Evolutionary conservation across 2,329 filamentous ascomycete species (phyloP).

Genomic region (Aspergillus cejpii): DNA sequence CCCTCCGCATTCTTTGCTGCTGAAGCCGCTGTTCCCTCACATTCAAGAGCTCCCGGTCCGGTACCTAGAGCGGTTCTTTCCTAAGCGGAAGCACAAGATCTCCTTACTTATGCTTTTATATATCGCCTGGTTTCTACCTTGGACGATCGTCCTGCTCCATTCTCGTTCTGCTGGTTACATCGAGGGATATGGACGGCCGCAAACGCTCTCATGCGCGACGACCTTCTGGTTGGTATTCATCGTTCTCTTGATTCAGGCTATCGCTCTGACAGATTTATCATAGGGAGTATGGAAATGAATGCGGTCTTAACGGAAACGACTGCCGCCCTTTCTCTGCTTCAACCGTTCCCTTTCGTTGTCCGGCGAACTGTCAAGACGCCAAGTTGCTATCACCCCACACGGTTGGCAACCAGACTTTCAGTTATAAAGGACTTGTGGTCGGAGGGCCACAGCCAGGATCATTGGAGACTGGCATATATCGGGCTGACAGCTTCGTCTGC

Average conservation of each 20-base stretch:
- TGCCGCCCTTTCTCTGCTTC: constrained; percentile 50
- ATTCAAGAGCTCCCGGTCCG: constrained; percentile 44
- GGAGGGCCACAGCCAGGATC: constrained; percentile 42
- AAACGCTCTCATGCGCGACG: constrained; percentile 42
- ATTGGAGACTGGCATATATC: constrained; percentile 56
- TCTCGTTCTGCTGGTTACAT: constrained; percentile 44
- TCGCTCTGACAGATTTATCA: constrained; percentile 3
- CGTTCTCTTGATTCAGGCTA: background rate
- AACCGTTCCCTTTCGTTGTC: constrained; percentile 51
- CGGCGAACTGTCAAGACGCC: constrained; percentile 47
- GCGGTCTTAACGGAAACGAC: constrained; percentile 50
- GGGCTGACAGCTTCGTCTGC: constrained; percentile 84
- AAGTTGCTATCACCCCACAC: constrained; percentile 46
- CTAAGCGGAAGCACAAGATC: constrained; percentile 43
- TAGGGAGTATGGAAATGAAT: constrained; percentile 42
- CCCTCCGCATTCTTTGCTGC: constrained; percentile 41
- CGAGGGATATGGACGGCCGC: constrained; percentile 43
- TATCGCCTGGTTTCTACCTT: constrained; percentile 43
- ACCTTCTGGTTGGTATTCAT: constrained; percentile 39
- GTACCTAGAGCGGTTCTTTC: constrained; percentile 40
- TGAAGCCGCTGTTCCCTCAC: constrained; percentile 43
- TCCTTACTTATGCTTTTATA: constrained; percentile 40
- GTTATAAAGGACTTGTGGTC: constrained; percentile 48
- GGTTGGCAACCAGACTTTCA: constrained; percentile 47
- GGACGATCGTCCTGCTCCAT: constrained; percentile 41